Conservation (phyloP, 768 basidiomycete species). For the Phallus indusiatus region DNA sequence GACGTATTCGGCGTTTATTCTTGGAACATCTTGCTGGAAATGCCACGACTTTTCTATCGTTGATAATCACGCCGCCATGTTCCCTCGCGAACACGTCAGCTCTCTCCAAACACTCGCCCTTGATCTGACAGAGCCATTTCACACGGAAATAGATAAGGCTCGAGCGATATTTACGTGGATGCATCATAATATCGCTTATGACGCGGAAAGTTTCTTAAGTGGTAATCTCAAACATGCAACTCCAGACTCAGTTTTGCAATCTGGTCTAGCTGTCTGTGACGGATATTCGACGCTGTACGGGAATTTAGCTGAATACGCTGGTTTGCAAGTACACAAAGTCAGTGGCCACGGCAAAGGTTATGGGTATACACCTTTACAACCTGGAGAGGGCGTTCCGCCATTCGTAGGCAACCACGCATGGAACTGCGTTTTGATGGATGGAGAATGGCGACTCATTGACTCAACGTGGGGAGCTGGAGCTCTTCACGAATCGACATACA, state of each 20-base stretch:
- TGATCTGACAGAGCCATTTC: slow-evolving; percentile 4
- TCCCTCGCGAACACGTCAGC: not conserved
- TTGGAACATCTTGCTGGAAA: not conserved
- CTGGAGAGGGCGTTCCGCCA: not conserved
- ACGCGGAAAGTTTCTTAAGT: not conserved
- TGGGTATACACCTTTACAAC: not conserved
- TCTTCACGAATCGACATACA: not conserved
- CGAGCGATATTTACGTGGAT: slow-evolving; percentile 7
- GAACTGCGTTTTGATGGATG: slow-evolving; percentile 5
- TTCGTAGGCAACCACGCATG: slow-evolving; percentile 7
- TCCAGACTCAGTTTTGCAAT: not conserved
- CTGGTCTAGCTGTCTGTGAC: slow-evolving; percentile 7
- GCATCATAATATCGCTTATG: slow-evolving; percentile 8
- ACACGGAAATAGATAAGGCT: not conserved
- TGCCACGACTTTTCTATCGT: not conserved
- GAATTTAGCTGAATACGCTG: not conserved
- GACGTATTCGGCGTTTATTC: too few relatives aligned
- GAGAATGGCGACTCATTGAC: slow-evolving; percentile 8
- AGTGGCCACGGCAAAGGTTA: slow-evolving; percentile 7
- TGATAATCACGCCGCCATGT: not conserved
- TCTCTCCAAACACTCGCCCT: not conserved
- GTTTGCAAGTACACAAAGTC: not conserved
- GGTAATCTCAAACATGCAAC: not conserved
- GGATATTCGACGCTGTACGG: slow-evolving; percentile 4
- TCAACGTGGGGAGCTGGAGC: slow-evolving; percentile 6